Percentiles rank a stretch among this genome's conserved stretches.
These are phyloP conservation scores for Chrysanthemum seticuspe DNA, from an alignment of 129 eudicot genomes.

Conservation along the genomic window DNA sequence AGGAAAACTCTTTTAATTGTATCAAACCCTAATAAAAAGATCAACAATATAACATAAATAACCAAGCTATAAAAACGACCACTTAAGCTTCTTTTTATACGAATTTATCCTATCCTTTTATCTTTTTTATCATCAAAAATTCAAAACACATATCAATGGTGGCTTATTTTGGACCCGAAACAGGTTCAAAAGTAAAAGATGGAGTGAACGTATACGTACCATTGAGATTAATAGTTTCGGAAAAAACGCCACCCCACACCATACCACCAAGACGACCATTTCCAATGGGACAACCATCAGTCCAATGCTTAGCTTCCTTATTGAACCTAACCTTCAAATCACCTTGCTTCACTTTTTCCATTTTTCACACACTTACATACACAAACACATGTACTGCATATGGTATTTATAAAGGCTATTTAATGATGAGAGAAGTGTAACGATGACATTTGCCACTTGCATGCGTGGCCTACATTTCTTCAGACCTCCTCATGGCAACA, in stretches of 20 bases:
- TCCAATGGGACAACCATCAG: conserved; percentile 78
- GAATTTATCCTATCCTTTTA: no score
- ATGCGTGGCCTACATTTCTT: background rate
- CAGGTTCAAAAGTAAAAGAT: background rate
- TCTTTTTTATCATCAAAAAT: no score
- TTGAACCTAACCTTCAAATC: conserved; percentile 49
- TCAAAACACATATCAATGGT: no score
- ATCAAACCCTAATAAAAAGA: no score
- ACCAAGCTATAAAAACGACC: no score
- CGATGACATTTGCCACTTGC: background rate
- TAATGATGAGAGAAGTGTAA: no score
- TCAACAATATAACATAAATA: no score
- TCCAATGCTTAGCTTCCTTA: conserved; percentile 60
- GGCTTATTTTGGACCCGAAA: no score
- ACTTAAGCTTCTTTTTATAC: no score
- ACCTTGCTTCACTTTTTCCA: background rate
- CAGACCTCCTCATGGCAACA: background rate
- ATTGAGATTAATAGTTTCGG: conserved; percentile 70
- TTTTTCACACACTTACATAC: conserved; percentile 3
- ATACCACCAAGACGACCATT: conserved; percentile 85
- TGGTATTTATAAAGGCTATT: no score
- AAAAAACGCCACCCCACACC: conserved; percentile 61
- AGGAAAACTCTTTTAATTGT: no score
- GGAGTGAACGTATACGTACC: conserved; percentile 33
- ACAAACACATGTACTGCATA: no score